These are phyloP conservation scores for Solanum sejunctum DNA, from an alignment of 257 asterid species.

Conservation along the genomic window DNA sequence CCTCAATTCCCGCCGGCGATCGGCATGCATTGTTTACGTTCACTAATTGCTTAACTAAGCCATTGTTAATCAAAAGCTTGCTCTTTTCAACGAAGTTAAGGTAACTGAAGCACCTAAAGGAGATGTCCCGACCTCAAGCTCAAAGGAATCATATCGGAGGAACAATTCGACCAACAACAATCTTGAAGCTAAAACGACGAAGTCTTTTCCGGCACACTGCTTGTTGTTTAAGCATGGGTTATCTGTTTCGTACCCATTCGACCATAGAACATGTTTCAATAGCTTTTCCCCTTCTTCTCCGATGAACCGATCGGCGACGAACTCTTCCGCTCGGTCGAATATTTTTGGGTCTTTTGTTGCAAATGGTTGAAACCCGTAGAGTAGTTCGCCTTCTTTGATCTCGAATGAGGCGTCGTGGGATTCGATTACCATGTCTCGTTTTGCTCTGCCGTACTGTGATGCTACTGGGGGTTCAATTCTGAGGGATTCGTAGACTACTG, in stretches of 20 bases:
- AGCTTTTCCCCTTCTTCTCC: constrained; percentile 60
- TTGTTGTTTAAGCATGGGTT: constrained; percentile 38
- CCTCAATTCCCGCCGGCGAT: background rate
- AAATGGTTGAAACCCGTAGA: constrained; percentile 75
- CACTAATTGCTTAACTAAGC: background rate
- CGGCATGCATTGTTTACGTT: background rate
- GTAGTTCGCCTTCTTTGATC: constrained; percentile 58
- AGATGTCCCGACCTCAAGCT: constrained; percentile 41
- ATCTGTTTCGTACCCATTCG: constrained; percentile 71
- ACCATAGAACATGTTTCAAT: constrained; percentile 69
- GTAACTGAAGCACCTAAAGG: constrained; percentile 63
- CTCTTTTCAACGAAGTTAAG: constrained; percentile 57
- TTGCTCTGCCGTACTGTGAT: constrained; percentile 64
- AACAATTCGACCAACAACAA: constrained; percentile 75
- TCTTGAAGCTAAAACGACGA: constrained; percentile 62
- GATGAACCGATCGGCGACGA: constrained; percentile 53
- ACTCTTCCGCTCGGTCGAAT: constrained; percentile 71
- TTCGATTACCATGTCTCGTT: constrained; percentile 39
- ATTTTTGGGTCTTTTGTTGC: constrained; percentile 74
- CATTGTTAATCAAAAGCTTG: constrained; percentile 25
- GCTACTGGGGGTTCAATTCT: constrained; percentile 80
- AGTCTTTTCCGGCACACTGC: constrained; percentile 94
- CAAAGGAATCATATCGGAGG: constrained; percentile 73
- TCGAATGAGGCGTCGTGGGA: constrained; percentile 70
- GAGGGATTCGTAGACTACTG: constrained; percentile 63